Conservation (phyloP, 2,329 filamentous ascomycete genomes). For the Pyricularia pennisetigena region DNA sequence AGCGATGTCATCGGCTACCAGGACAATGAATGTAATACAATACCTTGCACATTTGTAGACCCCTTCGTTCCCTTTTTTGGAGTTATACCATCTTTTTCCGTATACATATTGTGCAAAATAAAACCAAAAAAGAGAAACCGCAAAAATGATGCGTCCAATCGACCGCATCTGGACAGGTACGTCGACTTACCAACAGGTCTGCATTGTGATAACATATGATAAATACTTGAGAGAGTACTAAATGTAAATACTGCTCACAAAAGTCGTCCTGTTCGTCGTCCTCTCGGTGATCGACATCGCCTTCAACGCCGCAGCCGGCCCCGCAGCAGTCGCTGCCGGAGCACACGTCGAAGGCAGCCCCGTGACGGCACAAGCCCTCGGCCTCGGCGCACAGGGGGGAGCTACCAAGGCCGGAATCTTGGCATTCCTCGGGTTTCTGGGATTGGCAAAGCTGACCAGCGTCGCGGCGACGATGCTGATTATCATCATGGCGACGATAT, state of each 20-base stretch:
- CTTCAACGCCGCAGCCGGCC: conserved; percentile 5
- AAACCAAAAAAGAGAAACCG: background rate
- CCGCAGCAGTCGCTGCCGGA: conserved; percentile 3
- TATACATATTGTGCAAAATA: background rate
- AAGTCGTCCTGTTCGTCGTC: conserved; percentile 1
- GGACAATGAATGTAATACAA: background rate
- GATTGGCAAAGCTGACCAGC: background rate
- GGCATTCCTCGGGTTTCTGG: conserved; percentile 3
- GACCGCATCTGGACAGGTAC: background rate
- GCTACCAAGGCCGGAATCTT: conserved; percentile 4
- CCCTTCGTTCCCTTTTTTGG: background rate
- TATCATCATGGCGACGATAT: conserved; percentile 1
- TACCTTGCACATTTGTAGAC: background rate
- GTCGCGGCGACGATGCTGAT: background rate
- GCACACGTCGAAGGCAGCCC: background rate
- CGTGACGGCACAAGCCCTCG: background rate
- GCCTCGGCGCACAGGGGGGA: background rate
- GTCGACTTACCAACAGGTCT: background rate
- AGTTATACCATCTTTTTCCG: background rate
- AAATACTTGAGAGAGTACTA: background rate
- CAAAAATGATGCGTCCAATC: background rate
- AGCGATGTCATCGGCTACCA: background rate
- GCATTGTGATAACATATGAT: no score
- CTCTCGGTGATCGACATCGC: conserved; percentile 3
- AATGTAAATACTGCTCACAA: background rate